Percentiles rank a stretch among this genome's conserved stretches.
Conservation (phyloP, 176 grass and related monocot genomes). For the Zea luxurians region DNA sequence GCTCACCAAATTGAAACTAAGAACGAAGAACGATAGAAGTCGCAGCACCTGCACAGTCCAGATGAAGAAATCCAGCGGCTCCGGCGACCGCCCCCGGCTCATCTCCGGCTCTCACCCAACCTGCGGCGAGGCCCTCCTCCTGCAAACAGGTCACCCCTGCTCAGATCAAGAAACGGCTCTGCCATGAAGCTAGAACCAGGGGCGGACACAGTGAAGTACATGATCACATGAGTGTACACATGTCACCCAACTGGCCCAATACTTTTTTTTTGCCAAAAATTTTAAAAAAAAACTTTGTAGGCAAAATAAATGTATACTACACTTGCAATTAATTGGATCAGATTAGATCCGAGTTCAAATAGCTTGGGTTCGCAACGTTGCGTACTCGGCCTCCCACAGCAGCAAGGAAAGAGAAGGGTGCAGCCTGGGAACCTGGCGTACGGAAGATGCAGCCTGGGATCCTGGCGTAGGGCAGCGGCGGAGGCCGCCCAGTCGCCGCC, state of each 20-base stretch:
- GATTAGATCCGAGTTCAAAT: background rate
- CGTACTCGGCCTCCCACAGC: background rate
- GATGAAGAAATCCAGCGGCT: constrained; percentile 95
- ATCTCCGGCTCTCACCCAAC: constrained; percentile 51
- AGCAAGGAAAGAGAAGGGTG: background rate
- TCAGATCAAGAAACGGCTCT: constrained; percentile 40
- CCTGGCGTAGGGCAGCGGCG: background rate
- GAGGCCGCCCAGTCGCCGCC: background rate
- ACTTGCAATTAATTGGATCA: background rate
- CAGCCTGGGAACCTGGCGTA: background rate
- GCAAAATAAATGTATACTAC: background rate
- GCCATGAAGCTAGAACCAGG: background rate
- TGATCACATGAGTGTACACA: background rate
- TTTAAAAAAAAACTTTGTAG: background rate
- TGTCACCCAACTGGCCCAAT: background rate
- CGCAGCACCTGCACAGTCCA: constrained; percentile 75
- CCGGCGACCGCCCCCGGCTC: constrained; percentile 70
- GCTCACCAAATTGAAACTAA: constrained; percentile 5
- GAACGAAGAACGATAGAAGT: background rate
- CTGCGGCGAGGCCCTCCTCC: constrained; percentile 8
- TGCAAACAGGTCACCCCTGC: constrained; percentile 38
- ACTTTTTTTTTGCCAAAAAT: background rate
- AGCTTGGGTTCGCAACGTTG: background rate
- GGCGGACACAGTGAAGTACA: background rate
- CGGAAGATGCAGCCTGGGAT: background rate